Evolutionary conservation across 129 eudicot species (phyloP).

Genomic region (Chrysanthemum seticuspe): DNA sequence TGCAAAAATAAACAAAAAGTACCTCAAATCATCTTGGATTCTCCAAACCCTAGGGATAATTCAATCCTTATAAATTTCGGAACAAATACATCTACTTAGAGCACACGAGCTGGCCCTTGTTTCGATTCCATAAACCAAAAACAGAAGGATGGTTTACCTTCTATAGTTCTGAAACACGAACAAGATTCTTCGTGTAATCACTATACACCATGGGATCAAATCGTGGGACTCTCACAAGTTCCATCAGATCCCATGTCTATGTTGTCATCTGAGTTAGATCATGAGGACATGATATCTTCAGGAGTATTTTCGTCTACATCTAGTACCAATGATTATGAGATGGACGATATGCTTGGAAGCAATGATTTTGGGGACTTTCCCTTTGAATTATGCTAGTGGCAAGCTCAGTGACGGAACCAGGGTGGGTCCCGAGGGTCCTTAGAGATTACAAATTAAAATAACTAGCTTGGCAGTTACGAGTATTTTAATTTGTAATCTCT

Average conservation of each 20-base stretch:
- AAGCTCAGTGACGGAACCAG: too few species aligned
- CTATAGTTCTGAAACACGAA: too few species aligned
- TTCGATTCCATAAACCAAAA: neutral
- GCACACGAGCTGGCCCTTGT: neutral
- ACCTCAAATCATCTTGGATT: constrained; percentile 31
- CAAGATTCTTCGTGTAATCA: neutral
- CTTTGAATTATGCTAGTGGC: constrained; percentile 8
- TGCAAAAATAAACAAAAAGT: constrained; percentile 32
- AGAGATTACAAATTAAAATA: too few species aligned
- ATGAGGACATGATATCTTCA: constrained; percentile 42
- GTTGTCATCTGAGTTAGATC: constrained; percentile 32
- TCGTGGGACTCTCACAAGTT: constrained; percentile 19
- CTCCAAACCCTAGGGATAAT: constrained; percentile 21
- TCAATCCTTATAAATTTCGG: constrained; percentile 40
- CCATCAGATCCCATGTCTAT: constrained; percentile 32
- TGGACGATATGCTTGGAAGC: constrained; percentile 22
- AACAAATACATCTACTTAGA: neutral
- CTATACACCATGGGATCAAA: neutral
- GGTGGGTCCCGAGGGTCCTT: too few species aligned
- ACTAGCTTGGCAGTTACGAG: neutral
- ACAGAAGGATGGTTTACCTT: too few species aligned
- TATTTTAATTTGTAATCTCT: neutral
- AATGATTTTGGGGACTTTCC: constrained; percentile 18
- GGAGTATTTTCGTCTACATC: constrained; percentile 42
- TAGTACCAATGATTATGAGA: constrained; percentile 27